phyloP scores from a whole-genome alignment of 306 rosid genomes.

The Sechiopsis laciniata region DNA sequence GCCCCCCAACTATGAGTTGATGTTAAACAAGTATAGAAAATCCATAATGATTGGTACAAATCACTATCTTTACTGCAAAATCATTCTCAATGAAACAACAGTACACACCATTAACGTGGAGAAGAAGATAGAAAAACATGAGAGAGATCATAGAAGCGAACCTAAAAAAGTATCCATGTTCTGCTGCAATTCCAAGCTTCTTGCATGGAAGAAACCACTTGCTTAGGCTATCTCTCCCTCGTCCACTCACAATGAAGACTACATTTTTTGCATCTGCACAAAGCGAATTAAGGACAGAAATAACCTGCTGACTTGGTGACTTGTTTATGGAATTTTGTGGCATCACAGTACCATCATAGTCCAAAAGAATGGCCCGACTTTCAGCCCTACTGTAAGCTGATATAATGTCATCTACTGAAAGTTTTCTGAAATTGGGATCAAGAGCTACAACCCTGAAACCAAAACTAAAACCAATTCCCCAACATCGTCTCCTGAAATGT shows the following conservation, averaged over 20 bases:
- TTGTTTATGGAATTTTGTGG: constrained; percentile 63
- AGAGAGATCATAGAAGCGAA: constrained; percentile 23
- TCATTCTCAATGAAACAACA: not conserved
- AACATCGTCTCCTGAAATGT: constrained; percentile 59
- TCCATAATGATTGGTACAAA: too few relatives aligned
- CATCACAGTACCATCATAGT: constrained; percentile 80
- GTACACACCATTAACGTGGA: not conserved
- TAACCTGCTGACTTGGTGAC: constrained; percentile 55
- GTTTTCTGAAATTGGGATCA: constrained; percentile 74
- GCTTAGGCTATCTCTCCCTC: constrained; percentile 59
- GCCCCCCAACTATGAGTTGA: not conserved
- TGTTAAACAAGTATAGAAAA: not conserved
- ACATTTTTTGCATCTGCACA: constrained; percentile 55
- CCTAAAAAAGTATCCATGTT: constrained; percentile 76
- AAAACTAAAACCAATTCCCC: constrained; percentile 76
- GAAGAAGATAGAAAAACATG: not conserved
- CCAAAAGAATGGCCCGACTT: constrained; percentile 70
- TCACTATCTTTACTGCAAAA: not conserved
- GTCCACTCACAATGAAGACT: constrained; percentile 79
- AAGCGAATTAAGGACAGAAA: constrained; percentile 47
- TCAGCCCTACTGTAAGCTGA: constrained; percentile 47
- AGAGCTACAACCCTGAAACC: constrained; percentile 79
- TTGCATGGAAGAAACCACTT: constrained; percentile 60
- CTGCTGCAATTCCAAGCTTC: constrained; percentile 76
- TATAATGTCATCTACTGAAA: constrained; percentile 52